Conservation (phyloP, 2,329 filamentous ascomycete species). For the Fusarium euwallaceae region DNA sequence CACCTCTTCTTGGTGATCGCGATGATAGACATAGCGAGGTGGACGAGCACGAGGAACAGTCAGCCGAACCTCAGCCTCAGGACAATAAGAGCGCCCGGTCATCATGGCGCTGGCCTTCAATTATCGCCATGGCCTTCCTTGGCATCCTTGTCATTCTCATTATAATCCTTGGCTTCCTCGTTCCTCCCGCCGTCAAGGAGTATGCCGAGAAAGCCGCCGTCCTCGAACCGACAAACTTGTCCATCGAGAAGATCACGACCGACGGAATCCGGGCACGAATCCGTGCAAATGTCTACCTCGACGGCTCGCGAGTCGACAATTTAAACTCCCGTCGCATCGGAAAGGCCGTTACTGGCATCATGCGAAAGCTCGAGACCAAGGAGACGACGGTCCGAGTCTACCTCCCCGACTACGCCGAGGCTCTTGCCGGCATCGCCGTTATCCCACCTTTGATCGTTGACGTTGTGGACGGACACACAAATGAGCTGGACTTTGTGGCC, state of each 20-base stretch:
- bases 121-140: conserved; percentile 78
- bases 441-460: conserved; percentile 82
- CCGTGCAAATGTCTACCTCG: conserved; percentile 84
- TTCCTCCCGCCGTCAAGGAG: conserved; percentile 82
- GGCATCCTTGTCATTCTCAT: conserved; percentile 74
- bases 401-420: conserved; percentile 84
- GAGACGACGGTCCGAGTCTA: conserved; percentile 81
- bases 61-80: conserved; percentile 10
- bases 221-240: conserved; percentile 85
- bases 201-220: conserved; percentile 88
- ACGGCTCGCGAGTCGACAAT: conserved; percentile 80
- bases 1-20: conserved; percentile 63
- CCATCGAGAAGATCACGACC: conserved; percentile 85
- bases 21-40: conserved; percentile 54
- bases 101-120: conserved; percentile 76
- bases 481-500: conserved; percentile 82
- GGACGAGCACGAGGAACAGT: conserved; percentile 41
- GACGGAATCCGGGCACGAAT: conserved; percentile 84
- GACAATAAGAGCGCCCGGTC: conserved; percentile 42
- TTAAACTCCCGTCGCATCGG: conserved; percentile 81
- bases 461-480: conserved; percentile 82
- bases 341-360: conserved; percentile 82
- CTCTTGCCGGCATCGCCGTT: conserved; percentile 80
- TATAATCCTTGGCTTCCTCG: conserved; percentile 83
- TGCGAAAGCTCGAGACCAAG: conserved; percentile 79